Conservation (phyloP, 805 yeast species). For the Wickerhamomyces rabaulensis region DNA sequence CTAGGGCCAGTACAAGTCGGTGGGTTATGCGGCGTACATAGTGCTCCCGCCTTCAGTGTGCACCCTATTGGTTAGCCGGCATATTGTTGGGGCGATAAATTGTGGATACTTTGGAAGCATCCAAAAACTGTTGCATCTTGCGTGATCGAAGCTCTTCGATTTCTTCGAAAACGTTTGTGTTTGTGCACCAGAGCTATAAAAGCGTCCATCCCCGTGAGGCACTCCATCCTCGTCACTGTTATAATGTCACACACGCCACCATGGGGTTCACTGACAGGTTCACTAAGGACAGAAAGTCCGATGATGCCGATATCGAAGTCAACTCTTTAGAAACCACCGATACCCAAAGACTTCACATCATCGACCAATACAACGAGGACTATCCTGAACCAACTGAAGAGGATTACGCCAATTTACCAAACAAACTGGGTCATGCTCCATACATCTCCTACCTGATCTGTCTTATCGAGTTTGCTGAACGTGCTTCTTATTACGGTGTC, state of each 20-base stretch:
- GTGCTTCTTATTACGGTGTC: slow-evolving; percentile 78
- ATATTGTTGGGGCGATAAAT: too few species aligned
- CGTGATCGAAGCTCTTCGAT: neutral
- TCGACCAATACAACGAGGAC: slow-evolving; percentile 6
- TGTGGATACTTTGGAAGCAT: neutral
- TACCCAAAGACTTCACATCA: neutral
- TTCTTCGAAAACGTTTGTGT: too few species aligned
- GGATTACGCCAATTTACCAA: slow-evolving; percentile 28
- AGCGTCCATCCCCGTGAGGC: neutral
- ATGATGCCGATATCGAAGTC: neutral
- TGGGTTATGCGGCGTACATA: too few species aligned
- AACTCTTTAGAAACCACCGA: neutral
- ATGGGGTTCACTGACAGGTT: neutral
- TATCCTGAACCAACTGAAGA: slow-evolving; percentile 39
- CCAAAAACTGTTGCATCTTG: neutral
- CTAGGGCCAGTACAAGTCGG: too few species aligned
- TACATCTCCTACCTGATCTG: slow-evolving; percentile 45
- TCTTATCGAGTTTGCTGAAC: slow-evolving; percentile 70
- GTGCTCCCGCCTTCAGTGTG: too few species aligned
- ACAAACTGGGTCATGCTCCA: slow-evolving; percentile 41
- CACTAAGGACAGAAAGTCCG: neutral
- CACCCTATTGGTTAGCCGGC: too few species aligned
- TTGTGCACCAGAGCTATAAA: too few species aligned
- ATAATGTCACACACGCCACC: neutral
- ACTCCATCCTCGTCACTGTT: neutral